Conservation (phyloP, 2,329 filamentous ascomycete species). For the Botrytis cinerea region DNA sequence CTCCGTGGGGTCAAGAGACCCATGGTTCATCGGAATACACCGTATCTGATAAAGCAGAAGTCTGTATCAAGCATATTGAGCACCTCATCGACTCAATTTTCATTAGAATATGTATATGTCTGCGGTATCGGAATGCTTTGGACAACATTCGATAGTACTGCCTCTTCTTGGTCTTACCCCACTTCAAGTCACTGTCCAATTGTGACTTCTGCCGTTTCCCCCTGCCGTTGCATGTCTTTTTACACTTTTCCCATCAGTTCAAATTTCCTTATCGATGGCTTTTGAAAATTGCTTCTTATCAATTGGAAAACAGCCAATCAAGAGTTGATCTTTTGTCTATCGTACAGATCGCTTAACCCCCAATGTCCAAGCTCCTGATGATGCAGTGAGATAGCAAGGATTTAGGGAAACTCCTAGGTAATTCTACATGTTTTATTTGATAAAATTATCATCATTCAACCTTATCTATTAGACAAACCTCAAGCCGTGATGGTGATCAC, state of each 20-base stretch:
- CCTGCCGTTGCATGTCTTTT: neutral
- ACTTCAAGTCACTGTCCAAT: neutral
- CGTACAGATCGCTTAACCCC: conserved; percentile 19
- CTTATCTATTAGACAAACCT: conserved; percentile 12
- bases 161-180: neutral
- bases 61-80: neutral
- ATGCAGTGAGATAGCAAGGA: conserved; percentile 20
- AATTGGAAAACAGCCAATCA: conserved; percentile 12
- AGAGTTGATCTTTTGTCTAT: neutral
- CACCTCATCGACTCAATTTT: neutral
- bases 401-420: neutral
- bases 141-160: neutral
- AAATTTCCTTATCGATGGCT: conserved; percentile 16
- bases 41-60: conserved; percentile 7
- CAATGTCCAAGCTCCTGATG: conserved; percentile 18
- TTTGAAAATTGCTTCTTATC: conserved; percentile 8
- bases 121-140: conserved; percentile 15
- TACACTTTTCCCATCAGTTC: neutral
- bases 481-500: neutral
- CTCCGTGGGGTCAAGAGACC: neutral
- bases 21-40: neutral
- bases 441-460: conserved; percentile 13
- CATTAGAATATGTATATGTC: neutral
- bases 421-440: conserved; percentile 18
- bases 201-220: neutral